Conservation (phyloP, 2,329 filamentous ascomycete species). For the Dactylellina sp. region DNA sequence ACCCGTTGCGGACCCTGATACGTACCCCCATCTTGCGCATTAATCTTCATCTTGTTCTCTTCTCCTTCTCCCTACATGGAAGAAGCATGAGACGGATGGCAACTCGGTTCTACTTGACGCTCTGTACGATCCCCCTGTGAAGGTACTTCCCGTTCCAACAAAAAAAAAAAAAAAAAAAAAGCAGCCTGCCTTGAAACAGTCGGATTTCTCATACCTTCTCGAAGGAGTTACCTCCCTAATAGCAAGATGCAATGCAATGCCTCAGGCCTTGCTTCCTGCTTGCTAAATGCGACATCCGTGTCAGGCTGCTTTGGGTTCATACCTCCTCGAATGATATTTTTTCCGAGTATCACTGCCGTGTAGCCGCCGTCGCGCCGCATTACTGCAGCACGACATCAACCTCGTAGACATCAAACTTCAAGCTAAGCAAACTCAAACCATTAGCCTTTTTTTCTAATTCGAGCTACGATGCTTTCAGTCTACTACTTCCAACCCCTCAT, state of each 20-base stretch:
- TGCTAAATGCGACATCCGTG: slow-evolving; percentile 2
- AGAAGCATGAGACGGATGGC: slow-evolving; percentile 17
- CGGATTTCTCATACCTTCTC: slow-evolving; percentile 34
- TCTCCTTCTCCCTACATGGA: slow-evolving; percentile 36
- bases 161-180: too few species aligned
- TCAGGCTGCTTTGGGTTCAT: slow-evolving; percentile 12
- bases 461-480: not conserved
- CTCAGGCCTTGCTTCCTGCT: not conserved
- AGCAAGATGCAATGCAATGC: slow-evolving; percentile 15
- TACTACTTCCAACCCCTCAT: too few species aligned
- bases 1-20: slow-evolving; percentile 9
- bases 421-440: not conserved
- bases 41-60: slow-evolving; percentile 24
- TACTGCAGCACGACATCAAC: not conserved
- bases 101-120: slow-evolving; percentile 46
- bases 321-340: too few species aligned
- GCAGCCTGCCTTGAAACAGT: slow-evolving; percentile 31
- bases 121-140: slow-evolving; percentile 5
- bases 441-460: slow-evolving; percentile 1
- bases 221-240: slow-evolving; percentile 12
- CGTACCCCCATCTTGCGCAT: slow-evolving; percentile 8
- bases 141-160: too few species aligned
- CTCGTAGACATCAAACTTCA: not conserved
- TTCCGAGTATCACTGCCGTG: too few species aligned
- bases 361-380: slow-evolving; percentile 15